phyloP scores from a whole-genome alignment of 2,329 filamentous ascomycete species.

The Cercospora beticola region DNA sequence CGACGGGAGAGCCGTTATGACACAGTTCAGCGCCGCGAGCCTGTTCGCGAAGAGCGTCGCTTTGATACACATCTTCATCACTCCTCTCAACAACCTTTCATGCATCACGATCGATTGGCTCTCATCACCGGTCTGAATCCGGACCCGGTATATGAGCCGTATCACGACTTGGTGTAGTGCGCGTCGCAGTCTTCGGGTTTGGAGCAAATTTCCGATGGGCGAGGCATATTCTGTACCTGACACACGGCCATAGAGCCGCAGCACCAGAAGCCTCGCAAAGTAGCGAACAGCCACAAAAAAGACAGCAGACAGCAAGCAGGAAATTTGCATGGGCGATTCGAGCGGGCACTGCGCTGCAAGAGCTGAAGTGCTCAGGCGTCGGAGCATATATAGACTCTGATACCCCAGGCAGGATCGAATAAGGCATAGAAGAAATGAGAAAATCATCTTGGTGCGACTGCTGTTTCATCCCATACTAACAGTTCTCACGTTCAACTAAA shows the following conservation, averaged over 20 bases:
- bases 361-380: neutral
- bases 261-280: neutral
- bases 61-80: neutral
- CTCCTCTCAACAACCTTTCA: neutral
- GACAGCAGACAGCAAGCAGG: neutral
- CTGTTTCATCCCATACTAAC: neutral
- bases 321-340: neutral
- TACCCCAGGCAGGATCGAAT: neutral
- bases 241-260: neutral
- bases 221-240: neutral
- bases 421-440: neutral
- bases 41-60: neutral
- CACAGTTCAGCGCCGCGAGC: neutral
- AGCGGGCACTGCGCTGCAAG: neutral
- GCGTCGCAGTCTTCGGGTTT: neutral
- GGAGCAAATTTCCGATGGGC: neutral
- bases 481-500: neutral
- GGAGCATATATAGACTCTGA: neutral
- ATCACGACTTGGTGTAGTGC: neutral
- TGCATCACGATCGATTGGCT: constrained; percentile 1
- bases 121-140: neutral
- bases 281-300: neutral
- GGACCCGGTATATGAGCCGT: neutral
- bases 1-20: neutral
- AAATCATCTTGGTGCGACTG: neutral